These are phyloP conservation scores for Xylariaceae sp. DNA, from an alignment of 2,329 filamentous ascomycete species.

Conservation along the genomic window DNA sequence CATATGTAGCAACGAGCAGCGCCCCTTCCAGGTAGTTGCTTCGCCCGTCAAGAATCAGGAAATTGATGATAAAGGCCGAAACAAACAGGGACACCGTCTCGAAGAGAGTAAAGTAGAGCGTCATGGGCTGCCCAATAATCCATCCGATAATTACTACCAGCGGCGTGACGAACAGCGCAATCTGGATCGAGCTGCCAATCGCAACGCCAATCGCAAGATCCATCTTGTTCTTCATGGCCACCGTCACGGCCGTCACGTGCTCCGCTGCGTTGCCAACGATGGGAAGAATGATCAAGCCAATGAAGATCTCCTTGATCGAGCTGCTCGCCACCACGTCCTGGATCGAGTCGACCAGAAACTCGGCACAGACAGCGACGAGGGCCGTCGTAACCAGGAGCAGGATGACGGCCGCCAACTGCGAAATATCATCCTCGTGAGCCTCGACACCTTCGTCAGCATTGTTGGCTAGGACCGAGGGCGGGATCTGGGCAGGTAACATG, in stretches of 20 bases:
- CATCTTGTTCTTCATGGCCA: conserved; percentile 79
- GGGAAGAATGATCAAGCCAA: conserved; percentile 74
- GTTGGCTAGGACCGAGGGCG: conserved; percentile 46
- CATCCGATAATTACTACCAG: conserved; percentile 75
- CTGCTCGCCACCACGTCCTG: conserved; percentile 64
- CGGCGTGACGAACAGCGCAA: conserved; percentile 74
- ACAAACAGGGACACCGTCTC: conserved; percentile 89
- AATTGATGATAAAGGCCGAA: conserved; percentile 85
- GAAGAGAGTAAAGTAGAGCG: conserved; percentile 85
- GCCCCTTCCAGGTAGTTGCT: conserved; percentile 88
- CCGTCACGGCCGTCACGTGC: conserved; percentile 74
- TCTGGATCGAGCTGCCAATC: conserved; percentile 74
- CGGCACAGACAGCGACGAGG: conserved; percentile 72
- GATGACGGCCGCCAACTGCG: conserved; percentile 63
- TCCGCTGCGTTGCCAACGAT: conserved; percentile 78
- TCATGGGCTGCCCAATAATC: conserved; percentile 72
- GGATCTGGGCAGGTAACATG: conserved; percentile 56
- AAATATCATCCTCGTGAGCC: conserved; percentile 56
- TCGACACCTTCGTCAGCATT: conserved; percentile 37
- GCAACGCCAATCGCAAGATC: conserved; percentile 76
- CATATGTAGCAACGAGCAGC: conserved; percentile 69
- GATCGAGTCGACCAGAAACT: conserved; percentile 74
- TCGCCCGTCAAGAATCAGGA: conserved; percentile 82
- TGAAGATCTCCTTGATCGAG: conserved; percentile 69
- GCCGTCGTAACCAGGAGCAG: conserved; percentile 69